These are phyloP conservation scores for Cryoendolithus antarcticus DNA, from an alignment of 2,329 filamentous ascomycete species.

Conservation along the genomic window DNA sequence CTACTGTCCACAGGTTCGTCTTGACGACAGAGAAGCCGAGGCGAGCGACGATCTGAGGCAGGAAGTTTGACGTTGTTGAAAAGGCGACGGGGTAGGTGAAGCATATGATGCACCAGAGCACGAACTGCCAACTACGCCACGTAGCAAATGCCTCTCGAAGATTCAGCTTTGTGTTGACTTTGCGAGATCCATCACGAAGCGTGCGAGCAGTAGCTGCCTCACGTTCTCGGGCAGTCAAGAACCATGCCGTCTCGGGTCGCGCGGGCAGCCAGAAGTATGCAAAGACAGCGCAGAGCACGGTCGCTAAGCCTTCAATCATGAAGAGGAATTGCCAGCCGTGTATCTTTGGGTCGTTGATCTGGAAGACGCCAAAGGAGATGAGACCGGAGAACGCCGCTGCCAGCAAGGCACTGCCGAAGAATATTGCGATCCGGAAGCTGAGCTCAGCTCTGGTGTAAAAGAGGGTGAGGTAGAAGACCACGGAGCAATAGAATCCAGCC, in stretches of 20 bases:
- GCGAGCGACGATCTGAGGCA: conserved; percentile 35
- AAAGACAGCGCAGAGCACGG: conserved; percentile 20
- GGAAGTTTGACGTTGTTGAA: conserved; percentile 34
- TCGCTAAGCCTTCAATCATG: conserved; percentile 30
- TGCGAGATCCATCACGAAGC: conserved; percentile 33
- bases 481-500: conserved; percentile 43
- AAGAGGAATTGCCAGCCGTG: conserved; percentile 36
- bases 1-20: conserved; percentile 38
- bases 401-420: conserved; percentile 31
- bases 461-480: conserved; percentile 42
- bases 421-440: conserved; percentile 33
- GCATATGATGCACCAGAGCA: conserved; percentile 33
- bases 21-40: conserved; percentile 34
- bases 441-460: conserved; percentile 35
- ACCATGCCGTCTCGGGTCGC: conserved; percentile 25
- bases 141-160: conserved; percentile 30
- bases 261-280: conserved; percentile 26
- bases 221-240: conserved; percentile 24
- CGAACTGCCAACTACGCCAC: conserved; percentile 33
- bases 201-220: conserved; percentile 32
- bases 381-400: conserved; percentile 30
- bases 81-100: conserved; percentile 40
- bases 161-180: conserved; percentile 27
- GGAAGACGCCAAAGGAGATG: conserved; percentile 34
- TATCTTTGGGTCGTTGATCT: conserved; percentile 34